These are phyloP conservation scores for Dentipellis fragilis DNA, from an alignment of 768 basidiomycete genomes.

Conservation along the genomic window DNA sequence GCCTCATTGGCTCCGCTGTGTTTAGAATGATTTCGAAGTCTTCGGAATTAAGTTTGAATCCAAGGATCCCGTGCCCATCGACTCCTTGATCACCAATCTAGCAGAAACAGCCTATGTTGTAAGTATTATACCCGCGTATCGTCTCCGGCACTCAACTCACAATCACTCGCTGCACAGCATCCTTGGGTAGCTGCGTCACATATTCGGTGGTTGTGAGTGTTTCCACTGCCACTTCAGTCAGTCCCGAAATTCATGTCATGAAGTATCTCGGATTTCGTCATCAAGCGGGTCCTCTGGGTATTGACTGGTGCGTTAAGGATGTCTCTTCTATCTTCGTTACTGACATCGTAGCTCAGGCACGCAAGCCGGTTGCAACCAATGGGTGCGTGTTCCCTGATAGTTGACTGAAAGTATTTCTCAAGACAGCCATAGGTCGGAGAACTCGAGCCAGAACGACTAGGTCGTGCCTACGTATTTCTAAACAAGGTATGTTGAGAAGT, in stretches of 20 bases:
- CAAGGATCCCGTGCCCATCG: conserved; percentile 30
- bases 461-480: conserved; percentile 54
- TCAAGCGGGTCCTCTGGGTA: conserved; percentile 52
- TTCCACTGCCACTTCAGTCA: neutral
- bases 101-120: conserved; percentile 45
- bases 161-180: conserved; percentile 24
- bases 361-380: conserved; percentile 50
- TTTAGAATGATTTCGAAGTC: conserved; percentile 43
- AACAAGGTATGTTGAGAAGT: conserved; percentile 32
- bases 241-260: neutral
- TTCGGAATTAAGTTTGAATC: conserved; percentile 38
- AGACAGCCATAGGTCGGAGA: conserved; percentile 33
- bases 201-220: conserved; percentile 45
- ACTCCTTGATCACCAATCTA: conserved; percentile 46
- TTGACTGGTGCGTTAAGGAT: conserved; percentile 32
- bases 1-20: neutral
- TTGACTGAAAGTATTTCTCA: neutral
- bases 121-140: conserved; percentile 12
- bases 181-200: conserved; percentile 48
- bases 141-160: neutral
- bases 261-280: conserved; percentile 44
- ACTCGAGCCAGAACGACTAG: conserved; percentile 40
- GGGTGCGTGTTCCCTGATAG: conserved; percentile 26
- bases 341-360: conserved; percentile 32
- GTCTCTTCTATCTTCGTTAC: conserved; percentile 20